Base-by-base conservation (phyloP, 352 stramenopile genomes). In the Phytophthora crassamura region DNA sequence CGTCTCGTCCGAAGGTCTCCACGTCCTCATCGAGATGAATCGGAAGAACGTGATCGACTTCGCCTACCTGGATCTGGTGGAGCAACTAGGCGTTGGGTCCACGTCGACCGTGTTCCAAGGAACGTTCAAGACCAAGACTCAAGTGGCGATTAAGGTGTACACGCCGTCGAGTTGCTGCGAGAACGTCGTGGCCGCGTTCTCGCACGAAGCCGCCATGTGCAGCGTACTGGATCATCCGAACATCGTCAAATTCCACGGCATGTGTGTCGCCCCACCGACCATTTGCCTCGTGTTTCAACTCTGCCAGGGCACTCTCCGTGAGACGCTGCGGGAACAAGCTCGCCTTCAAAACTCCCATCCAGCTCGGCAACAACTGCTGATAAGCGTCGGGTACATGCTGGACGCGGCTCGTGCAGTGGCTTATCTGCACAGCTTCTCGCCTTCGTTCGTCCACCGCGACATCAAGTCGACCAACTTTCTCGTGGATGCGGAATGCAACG, bases 41-140 rank as follows among this genome's bases (percentile, higher is more conserved):
- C 73, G 73, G 8, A 85, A 83, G 32, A 66, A 71, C 47, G 62
- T 88, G 34, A 82, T 88, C 25, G 78, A 88, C 36, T 88, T 88
- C 54, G 76, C 76, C 7, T 81, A 83, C 41, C 42, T 87, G 28
- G 61, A 79, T 8, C 43, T 87, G n/a, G 45, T 64, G 16, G 49
- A 54, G 3, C 64, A 67, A 22, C 62, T 85, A 47, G 76, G 72
- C 4, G 56, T 67, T 10, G 78, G 74, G 0, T 59, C 59, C 0
- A 75, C 46, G 12, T 71, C 73, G 1, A 66, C 54, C 10, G 55
- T 83, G 0, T 83, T 75, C 50, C 56, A 77, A 56, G 77, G 72
- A 28, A 69, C 43, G 1, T 49, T 84, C 4, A 74, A 83, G 36
- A 52, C 53, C 10, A 80, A 77, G 50, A 75, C 59, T 4, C 65